These are phyloP conservation scores for Penicillium samsonianum DNA, from an alignment of 495 filamentous ascomycete species.

Conservation along the genomic window DNA sequence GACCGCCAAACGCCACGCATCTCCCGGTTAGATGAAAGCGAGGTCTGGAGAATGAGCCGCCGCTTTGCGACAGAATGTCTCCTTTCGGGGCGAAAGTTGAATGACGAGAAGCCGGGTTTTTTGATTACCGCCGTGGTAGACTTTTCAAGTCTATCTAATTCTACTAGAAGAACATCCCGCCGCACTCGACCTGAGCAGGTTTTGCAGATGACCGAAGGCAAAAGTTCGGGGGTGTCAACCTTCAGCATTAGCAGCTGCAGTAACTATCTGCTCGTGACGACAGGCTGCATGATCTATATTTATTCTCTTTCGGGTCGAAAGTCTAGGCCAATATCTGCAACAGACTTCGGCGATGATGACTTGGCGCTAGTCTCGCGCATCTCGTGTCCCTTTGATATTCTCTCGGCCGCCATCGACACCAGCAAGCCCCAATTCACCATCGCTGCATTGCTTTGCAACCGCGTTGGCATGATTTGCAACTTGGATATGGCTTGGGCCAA, in stretches of 20 bases:
- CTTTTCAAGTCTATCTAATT: conserved; percentile 33
- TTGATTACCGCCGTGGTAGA: conserved; percentile 35
- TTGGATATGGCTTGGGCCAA: conserved; percentile 28
- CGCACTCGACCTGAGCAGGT: background rate
- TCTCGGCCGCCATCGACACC: conserved; percentile 67
- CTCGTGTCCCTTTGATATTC: conserved; percentile 58
- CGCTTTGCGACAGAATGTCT: conserved; percentile 64
- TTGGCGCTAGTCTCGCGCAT: conserved; percentile 54
- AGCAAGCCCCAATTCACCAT: conserved; percentile 56
- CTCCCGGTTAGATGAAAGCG: conserved; percentile 33
- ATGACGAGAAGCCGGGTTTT: conserved; percentile 49
- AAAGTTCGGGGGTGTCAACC: conserved; percentile 19
- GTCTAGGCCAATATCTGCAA: conserved; percentile 9
- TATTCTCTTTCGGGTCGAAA: conserved; percentile 52
- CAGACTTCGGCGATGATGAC: conserved; percentile 24
- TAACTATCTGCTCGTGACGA: conserved; percentile 57
- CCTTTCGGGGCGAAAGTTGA: conserved; percentile 49
- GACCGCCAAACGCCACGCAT: conserved; percentile 33
- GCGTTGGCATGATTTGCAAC: conserved; percentile 66
- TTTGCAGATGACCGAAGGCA: conserved; percentile 1
- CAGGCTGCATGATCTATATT: conserved; percentile 61
- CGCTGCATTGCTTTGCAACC: conserved; percentile 61
- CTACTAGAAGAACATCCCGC: conserved; percentile 18
- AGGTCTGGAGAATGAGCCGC: conserved; percentile 60
- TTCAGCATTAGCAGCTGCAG: conserved; percentile 63